Base-by-base conservation (phyloP, 257 asterid species). In the Agastache rugosa region DNA sequence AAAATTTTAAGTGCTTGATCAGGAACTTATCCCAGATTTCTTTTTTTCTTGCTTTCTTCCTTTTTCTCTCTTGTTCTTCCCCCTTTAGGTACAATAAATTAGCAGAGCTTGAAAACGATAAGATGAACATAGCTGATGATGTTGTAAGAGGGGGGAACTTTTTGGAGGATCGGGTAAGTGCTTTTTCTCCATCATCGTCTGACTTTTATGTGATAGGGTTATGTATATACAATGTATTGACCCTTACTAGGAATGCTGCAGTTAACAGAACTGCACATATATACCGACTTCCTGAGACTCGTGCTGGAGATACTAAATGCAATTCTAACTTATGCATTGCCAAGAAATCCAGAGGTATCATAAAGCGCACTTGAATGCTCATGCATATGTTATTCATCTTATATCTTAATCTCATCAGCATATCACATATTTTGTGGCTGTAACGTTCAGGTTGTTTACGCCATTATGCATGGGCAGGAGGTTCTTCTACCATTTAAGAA, bases 381-480 rank as follows among this genome's bases (percentile, higher is more conserved):
- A 19, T 54, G 55, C 73, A 42, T 44, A 27, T 76, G 6, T 53
- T 59, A 35, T 39, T 66, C 45, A 6, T 56, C 54, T 59, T 14
- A 39, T 2, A 25, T 39, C 17, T 60, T 8, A 25, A 19, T 68
- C 74, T 15, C 37, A 55, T 2, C 23, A 19, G 42, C 29, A 50
- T 56, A 60, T 63, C 58, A 3, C 69, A 51, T 51, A 41, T 44
- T 75, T 50, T 62, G 11, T 69, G 63, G 51, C 79, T 78, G 29
- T 74, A 41, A 45, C 64, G 59, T 79, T 77, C 90, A 93, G 97
- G 96, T 93, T 72, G 86, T 93, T 74, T 93, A 93, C 34, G 98
- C 97, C 73, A 85, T 93, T 69, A 91, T 93, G 97, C 98, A 91
- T 77, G 79, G 97, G 86, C 97, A 91, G 87, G 97, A 91, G 83